Base-by-base conservation (phyloP, 768 basidiomycete species). In the Tulasnella calospora region DNA sequence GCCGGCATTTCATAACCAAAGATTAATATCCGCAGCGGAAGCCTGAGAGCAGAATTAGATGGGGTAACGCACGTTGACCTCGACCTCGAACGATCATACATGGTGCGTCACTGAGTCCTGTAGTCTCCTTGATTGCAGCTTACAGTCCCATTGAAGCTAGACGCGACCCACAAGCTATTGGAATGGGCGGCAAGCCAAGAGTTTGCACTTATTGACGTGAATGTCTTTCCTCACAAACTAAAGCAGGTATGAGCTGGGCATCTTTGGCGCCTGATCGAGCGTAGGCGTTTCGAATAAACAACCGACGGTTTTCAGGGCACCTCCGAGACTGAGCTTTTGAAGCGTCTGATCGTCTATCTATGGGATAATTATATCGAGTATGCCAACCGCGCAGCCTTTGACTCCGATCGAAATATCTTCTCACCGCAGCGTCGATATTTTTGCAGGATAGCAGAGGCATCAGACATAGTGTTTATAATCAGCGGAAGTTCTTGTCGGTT, bases 301-400 rank as follows among this genome's bases (percentile, higher is more conserved):
- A 71, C 86, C 88, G 73, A 46, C 36, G 67, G 77, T 83, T 80
- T 67, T 51, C 81, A 81, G 73, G 80, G 77, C 1, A 61, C 44
- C 40, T 71, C 79, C 80, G 81, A 81, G 80, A 79, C 41, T 33
- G 80, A 79, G 33, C 73, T 74, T 77, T 84, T 82, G 83, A 81
- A 83, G 71, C 89, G 92, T 38, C 85, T 96, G 33, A 83, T 97
- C 78, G 87, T 88, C 4, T 97, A 98, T 83, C 84, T 99, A 15
- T 99, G 98, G 98, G 97, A 99, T 84, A 97, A 98, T 82, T 96
- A 96, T 82, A 87, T 99, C 80, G 90, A 93, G 96, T 98, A 81
- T 79, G 93, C 83, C 13, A 7, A 7, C 71, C 30, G 30, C 72
- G 10, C 27, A 51, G 21, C 61, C 55, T 57, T 80, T 0, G 70